Evolutionary conservation across 2,329 filamentous ascomycete genomes (phyloP), one percentile per base, ranked within the genome.

Genomic region (Pseudophaeomoniella oleicola): DNA sequence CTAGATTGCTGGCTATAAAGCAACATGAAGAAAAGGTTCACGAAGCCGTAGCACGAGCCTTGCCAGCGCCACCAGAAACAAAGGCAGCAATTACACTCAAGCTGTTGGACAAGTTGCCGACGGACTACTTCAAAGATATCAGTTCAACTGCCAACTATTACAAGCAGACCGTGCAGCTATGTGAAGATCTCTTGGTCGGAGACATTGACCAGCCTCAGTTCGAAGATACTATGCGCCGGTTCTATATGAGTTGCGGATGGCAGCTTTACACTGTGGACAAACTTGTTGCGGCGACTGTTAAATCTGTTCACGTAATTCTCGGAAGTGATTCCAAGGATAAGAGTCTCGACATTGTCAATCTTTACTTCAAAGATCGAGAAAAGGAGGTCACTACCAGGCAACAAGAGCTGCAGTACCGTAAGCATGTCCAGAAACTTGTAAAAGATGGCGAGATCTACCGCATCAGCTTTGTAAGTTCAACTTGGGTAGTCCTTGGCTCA

Each of bases 371-470:
- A 45, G 85, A 85, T 54, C 78, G 88, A 3, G 73, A 81, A 36
- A 79, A 77, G 52, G 81, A 88, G 13, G 81, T 86, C 52, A 93
- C 85, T 0, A 94, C 86, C 35, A 88, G 86, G 48, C 79, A 90
- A 56, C 78, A 80, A 18, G 88, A 96, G 63, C 84, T 93, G 41
- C 83, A 81, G 50, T 85, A 88, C 42, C 77, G 88, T 42, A 93
- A 92, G 58, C 84, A 85, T 53, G 86, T 90, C 1, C 86, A 94
- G 59, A 90, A 90, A 59, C 78, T 85, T 52, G 77, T 90, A 46
- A 94, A 92, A 63, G 88, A 96, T 44, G 81, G 81, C 12, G 88
- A 96, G 50, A 74, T 93, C 44, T 96, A 93, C 58, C 76, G 85
- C 35, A 78, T 96, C 46, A 78, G 79, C 53, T 96, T 81, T 67